Conservation (phyloP, 352 stramenopile genomes). For the Globisporangium parvum region DNA sequence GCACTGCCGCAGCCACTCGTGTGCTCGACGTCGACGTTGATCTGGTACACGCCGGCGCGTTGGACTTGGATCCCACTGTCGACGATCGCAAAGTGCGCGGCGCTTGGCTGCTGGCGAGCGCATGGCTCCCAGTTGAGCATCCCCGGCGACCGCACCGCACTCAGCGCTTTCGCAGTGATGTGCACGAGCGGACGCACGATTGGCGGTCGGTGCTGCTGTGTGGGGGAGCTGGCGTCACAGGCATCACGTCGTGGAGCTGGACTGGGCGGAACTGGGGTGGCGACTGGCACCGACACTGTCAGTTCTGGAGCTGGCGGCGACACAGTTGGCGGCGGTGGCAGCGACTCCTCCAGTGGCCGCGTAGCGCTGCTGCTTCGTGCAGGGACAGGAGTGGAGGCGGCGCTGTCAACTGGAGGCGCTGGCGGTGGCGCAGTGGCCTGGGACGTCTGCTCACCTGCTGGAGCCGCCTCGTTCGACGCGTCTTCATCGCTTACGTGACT, state of each 20-base stretch:
- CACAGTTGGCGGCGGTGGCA: not conserved
- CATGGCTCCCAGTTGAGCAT: slow-evolving; percentile 24
- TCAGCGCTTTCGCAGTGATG: not conserved
- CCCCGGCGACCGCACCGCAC: slow-evolving; percentile 10
- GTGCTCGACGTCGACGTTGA: slow-evolving; percentile 33
- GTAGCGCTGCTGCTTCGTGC: not conserved
- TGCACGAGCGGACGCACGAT: not conserved
- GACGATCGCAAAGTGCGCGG: slow-evolving; percentile 20
- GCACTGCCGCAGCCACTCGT: not conserved
- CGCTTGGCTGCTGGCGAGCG: slow-evolving; percentile 6
- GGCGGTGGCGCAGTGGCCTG: too few species aligned
- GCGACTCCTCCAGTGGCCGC: not conserved
- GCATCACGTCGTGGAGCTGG: too few species aligned
- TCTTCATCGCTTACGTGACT: too few species aligned
- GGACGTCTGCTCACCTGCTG: too few species aligned
- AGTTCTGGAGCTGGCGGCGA: too few species aligned
- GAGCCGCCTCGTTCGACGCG: too few species aligned
- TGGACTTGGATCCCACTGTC: slow-evolving; percentile 23
- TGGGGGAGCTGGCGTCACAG: too few species aligned
- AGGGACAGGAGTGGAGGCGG: too few species aligned
- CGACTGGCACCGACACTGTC: not conserved
- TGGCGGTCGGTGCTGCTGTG: too few species aligned
- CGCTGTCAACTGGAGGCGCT: too few species aligned
- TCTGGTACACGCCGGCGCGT: slow-evolving; percentile 17
- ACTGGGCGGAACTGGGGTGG: not conserved